These are phyloP conservation scores for Podaxis rugospora DNA, from an alignment of 768 basidiomycete genomes.

Conservation along the genomic window DNA sequence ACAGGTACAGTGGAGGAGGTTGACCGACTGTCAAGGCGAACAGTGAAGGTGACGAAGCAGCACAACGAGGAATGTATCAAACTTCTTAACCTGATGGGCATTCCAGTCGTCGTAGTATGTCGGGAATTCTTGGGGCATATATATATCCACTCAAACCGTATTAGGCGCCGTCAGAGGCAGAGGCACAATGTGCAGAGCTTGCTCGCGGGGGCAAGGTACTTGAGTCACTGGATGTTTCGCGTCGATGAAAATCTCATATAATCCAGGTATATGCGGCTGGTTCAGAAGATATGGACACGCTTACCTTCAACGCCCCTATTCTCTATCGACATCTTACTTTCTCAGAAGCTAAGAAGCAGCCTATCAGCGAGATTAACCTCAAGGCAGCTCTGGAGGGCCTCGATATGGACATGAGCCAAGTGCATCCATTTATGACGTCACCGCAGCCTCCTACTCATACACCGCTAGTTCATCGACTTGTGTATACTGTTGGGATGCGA, in stretches of 20 bases:
- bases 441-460: neutral
- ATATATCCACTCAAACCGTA: slow-evolving; percentile 4
- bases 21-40: slow-evolving; percentile 84
- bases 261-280: slow-evolving; percentile 91
- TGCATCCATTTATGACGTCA: slow-evolving; percentile 22
- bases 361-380: slow-evolving; percentile 90
- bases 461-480: slow-evolving; percentile 82
- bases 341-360: slow-evolving; percentile 95
- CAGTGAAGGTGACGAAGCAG: slow-evolving; percentile 91
- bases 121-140: neutral
- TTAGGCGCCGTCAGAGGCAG: slow-evolving; percentile 97
- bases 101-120: slow-evolving; percentile 87
- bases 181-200: slow-evolving; percentile 97
- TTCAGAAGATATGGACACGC: slow-evolving; percentile 99
- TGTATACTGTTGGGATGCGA: slow-evolving; percentile 97
- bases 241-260: neutral
- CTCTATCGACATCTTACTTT: slow-evolving; percentile 95
- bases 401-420: slow-evolving; percentile 89
- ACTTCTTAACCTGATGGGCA: slow-evolving; percentile 91
- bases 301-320: slow-evolving; percentile 91
- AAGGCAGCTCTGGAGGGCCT: slow-evolving; percentile 82
- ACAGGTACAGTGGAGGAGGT: slow-evolving; percentile 91
- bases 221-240: neutral
- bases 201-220: slow-evolving; percentile 89
- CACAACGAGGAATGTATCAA: slow-evolving; percentile 95